Evolutionary conservation across 768 basidiomycete species (phyloP).

Genomic region (Mycena olivaceomarginata): DNA sequence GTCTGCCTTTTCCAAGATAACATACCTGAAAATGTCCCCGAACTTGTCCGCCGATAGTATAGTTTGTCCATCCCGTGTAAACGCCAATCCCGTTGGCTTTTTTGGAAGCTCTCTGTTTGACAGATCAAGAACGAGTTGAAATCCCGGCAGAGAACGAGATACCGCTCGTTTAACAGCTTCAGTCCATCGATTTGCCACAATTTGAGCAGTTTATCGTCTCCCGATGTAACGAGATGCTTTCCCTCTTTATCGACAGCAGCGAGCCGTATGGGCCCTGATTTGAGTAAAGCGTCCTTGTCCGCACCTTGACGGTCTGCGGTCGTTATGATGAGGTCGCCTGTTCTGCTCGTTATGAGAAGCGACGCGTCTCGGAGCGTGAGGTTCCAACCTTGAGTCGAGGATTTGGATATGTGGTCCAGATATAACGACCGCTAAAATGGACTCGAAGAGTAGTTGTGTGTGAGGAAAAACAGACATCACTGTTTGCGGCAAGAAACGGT

Average conservation of each 20-base stretch:
- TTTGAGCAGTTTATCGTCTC: slow-evolving; percentile 89
- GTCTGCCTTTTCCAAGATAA: not conserved
- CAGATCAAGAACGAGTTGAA: slow-evolving; percentile 20
- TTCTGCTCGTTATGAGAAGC: slow-evolving; percentile 59
- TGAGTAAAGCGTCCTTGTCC: slow-evolving; percentile 57
- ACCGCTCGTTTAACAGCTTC: slow-evolving; percentile 79
- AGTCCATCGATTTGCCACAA: slow-evolving; percentile 81
- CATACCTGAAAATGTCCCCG: slow-evolving; percentile 92
- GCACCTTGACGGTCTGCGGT: slow-evolving; percentile 58
- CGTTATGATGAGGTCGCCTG: slow-evolving; percentile 70
- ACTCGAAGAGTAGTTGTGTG: slow-evolving; percentile 64
- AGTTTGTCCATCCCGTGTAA: slow-evolving; percentile 76
- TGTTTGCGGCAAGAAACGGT: not conserved
- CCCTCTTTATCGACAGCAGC: slow-evolving; percentile 68
- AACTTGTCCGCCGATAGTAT: slow-evolving; percentile 96
- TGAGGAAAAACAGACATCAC: slow-evolving; percentile 69
- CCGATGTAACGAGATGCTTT: slow-evolving; percentile 74
- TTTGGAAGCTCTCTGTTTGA: slow-evolving; percentile 85
- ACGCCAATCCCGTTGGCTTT: slow-evolving; percentile 81
- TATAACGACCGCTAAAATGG: slow-evolving; percentile 62
- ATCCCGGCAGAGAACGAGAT: slow-evolving; percentile 37
- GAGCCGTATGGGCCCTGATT: slow-evolving; percentile 77
- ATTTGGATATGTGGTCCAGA: slow-evolving; percentile 81
- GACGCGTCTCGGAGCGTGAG: slow-evolving; percentile 10
- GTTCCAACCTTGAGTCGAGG: slow-evolving; percentile 71